Evolutionary conservation across 108 stramenopile species (phyloP), one percentile per base, ranked within the genome.

Genomic region (Pseudonitzschia multiseries): DNA sequence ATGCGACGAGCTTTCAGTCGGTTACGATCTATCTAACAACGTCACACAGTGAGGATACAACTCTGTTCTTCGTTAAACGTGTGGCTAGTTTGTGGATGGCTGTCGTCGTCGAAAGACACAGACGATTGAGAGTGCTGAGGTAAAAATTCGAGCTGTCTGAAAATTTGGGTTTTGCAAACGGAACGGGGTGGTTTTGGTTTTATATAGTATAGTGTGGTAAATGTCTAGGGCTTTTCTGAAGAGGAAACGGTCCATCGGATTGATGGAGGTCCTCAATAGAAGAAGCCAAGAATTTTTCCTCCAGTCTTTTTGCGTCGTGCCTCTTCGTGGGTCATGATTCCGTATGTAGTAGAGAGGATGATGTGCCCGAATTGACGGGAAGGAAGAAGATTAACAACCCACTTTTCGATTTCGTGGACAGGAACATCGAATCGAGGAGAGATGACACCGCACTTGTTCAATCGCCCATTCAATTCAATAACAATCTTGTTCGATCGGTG

Each of bases 321-420:
- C 90, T 99, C 99, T 78, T 99, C 97, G 80, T 99, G 99, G 82
- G 98, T 98, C 99, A 99, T 99, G 91, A 99, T 99, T 62, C 99
- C 99, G 69, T 88, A 95, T 0, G 97, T 94, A 43, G 99, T 99
- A 66, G 95, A 92, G 61, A 99, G 80, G 63, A 99, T 90, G 71
- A 99, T 86, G 83, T 98, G 98, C 46, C 99, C 99, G 85, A 99
- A 99, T 86, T 99, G 98, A 83, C 98, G 90, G 66, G 86, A 85
- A n/a, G 98, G 98, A 66, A 99, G 79, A 41, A 99, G 88, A 79
- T 98, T 97, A 70, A 94, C 93, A 61, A 98, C 80, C 98, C 98
- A 99, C 83, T 97, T 97, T 83, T 99, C 99, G 65, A 96, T 89
- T 77, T 99, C 98, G 68, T 78, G 82, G 33, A 92, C 75, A 62